Evolutionary conservation across 1,284 basidiomycete species (phyloP), one percentile per base, ranked within the genome.

Genomic region (Exobasidium cylindrosporum): DNA sequence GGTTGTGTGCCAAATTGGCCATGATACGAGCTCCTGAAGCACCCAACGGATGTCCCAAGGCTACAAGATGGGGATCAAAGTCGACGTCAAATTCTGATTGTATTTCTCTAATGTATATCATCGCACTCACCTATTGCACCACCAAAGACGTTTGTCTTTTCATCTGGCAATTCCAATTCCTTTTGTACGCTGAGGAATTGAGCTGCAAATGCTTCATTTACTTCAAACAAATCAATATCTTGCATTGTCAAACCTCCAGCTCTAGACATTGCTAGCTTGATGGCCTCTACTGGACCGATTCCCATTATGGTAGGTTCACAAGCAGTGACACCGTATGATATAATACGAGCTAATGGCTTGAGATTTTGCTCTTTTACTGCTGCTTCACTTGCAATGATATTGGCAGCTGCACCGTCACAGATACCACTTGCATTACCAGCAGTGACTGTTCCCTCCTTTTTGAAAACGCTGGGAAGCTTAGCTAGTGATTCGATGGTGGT

Each of bases 331-430:
- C 82, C 82, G 72, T 83, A 84, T 52, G 76, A 91, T 65, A 97
- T 82, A 66, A 98, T 85, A 82, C 88, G 91, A 49, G 95, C 94
- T 23, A 97, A 83, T 44, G 95, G 95, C 81, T 88, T 93, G 44
- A 79, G 68, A 63, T 91, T 90, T 62, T 94, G 87, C 81, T 91
- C 88, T 81, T 90, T 86, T 44, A 94, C 88, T 79, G 92, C 94
- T 67, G 89, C 88, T 58, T 92, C 91, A 21, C 90, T 91, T 84
- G 92, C 95, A 65, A 98, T 84, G 59, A 98, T 88, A 70, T 97
- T 84, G 17, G 95, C 95, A 49, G 91, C 93, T n/a, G 94, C 96
- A 79, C 95, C 95, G 78, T 98, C 96, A 81, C 92, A 96, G 79
- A 98, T 83, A 58, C 88, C 91, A n/a, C 89, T 91, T 2, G 95